Conservation (phyloP, 495 filamentous ascomycete genomes). For the Cercophora newfieldiana region DNA sequence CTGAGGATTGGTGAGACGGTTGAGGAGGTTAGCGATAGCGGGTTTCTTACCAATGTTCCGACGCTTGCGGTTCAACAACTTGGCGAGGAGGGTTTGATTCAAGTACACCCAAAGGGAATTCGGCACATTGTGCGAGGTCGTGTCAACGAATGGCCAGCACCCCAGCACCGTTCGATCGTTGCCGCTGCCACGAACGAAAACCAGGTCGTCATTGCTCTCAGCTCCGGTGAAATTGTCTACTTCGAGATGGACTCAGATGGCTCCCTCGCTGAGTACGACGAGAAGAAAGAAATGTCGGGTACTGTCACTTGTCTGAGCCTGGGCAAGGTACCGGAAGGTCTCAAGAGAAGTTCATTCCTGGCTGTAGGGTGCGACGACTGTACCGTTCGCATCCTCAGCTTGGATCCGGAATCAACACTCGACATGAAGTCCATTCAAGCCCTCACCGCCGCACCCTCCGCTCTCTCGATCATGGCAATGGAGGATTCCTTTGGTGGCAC, state of each 20-base stretch:
- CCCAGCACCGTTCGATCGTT: slow-evolving; percentile 90
- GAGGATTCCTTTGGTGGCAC: slow-evolving; percentile 76
- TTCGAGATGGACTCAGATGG: slow-evolving; percentile 96
- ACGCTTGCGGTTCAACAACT: slow-evolving; percentile 92
- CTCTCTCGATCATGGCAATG: slow-evolving; percentile 92
- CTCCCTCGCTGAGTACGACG: slow-evolving; percentile 88
- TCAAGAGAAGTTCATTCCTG: slow-evolving; percentile 80
- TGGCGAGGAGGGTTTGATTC: slow-evolving; percentile 87
- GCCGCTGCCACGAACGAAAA: slow-evolving; percentile 93
- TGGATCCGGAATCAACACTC: slow-evolving; percentile 86
- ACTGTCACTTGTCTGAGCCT: slow-evolving; percentile 91
- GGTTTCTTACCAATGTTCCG: slow-evolving; percentile 81
- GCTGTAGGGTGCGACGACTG: slow-evolving; percentile 97
- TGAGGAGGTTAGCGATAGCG: slow-evolving; percentile 89
- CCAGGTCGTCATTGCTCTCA: slow-evolving; percentile 90
- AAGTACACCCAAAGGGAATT: slow-evolving; percentile 94
- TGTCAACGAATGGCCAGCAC: slow-evolving; percentile 92
- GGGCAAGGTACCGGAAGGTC: slow-evolving; percentile 89
- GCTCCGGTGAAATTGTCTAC: slow-evolving; percentile 94
- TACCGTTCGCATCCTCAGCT: slow-evolving; percentile 85
- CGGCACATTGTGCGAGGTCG: slow-evolving; percentile 81
- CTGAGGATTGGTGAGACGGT: slow-evolving; percentile 95
- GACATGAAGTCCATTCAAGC: slow-evolving; percentile 94
- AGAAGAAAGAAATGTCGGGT: slow-evolving; percentile 93
- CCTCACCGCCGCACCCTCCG: slow-evolving; percentile 82